These are phyloP conservation scores for Populus pruinosa DNA, from an alignment of 345 rosid genomes.

Conservation along the genomic window DNA sequence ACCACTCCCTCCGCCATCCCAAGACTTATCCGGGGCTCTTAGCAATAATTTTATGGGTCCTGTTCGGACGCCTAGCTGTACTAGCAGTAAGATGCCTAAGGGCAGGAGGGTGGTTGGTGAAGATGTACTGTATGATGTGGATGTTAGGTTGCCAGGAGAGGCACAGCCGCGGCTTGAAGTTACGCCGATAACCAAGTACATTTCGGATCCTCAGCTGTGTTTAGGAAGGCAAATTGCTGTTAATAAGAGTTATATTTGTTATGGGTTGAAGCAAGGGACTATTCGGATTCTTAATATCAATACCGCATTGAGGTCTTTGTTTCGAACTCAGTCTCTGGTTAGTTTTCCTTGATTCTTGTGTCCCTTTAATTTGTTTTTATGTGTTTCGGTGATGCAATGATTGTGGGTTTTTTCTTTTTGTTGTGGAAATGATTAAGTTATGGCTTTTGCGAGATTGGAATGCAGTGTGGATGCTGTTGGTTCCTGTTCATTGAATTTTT, in stretches of 20 bases:
- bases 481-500: background rate
- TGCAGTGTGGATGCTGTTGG: background rate
- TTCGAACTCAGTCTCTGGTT: constrained; percentile 82
- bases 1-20: background rate
- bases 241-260: constrained; percentile 67
- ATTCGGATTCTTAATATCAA: constrained; percentile 74
- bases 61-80: constrained; percentile 44
- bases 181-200: constrained; percentile 83
- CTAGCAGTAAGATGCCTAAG: constrained; percentile 47
- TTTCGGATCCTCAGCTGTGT: constrained; percentile 71
- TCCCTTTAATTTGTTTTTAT: background rate
- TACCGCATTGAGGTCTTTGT: constrained; percentile 72
- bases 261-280: constrained; percentile 77
- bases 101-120: constrained; percentile 60
- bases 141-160: constrained; percentile 57
- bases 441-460: background rate
- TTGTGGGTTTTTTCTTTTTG: background rate
- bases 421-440: background rate
- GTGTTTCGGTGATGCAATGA: background rate
- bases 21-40: constrained; percentile 23
- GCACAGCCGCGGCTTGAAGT: constrained; percentile 82
- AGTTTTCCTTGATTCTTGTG: no score
- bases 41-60: constrained; percentile 35
- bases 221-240: constrained; percentile 85
- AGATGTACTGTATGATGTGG: constrained; percentile 58